Evolutionary conservation across 2,329 filamentous ascomycete genomes (phyloP), one percentile per base, ranked within the genome.

Genomic region (Clonostachys byssicola): DNA sequence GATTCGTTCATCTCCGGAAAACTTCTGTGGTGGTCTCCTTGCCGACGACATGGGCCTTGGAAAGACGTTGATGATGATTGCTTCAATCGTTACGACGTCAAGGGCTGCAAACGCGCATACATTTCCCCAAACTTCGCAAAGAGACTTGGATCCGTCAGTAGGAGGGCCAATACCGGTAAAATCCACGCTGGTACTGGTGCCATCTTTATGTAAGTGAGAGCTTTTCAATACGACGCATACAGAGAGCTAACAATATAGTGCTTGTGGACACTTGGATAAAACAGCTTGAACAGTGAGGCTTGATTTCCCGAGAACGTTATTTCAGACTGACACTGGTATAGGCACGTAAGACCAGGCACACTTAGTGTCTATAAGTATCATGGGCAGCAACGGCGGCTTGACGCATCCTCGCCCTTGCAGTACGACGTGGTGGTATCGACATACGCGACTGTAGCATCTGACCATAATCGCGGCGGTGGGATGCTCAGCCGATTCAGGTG

Each of bases 391-490:
- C 52, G 51, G 18, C 52, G 64, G 3, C 47, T 56, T 9, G 47
- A 55, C 5, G 40, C 45, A 1, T 33, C 9, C 18, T n/a, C 12
- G 14, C 51, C 74, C 16, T 51, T 55, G 9, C 45, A 66, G 18
- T 58, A 59, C 2, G 70, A 74, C 47, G 59, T 77, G 8, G 65
- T 77, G 20, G 50, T 76, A 3, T 74, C 74, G 4, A 77, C 73
- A 0, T 78, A 76, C 49, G 65, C 69, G 34, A 77, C 72, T 0
- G 55, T 77, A 0, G 56, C 65, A 6, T 54, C 63, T 2, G 72
- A 77, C 34, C 55, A 52, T 35, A 43, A 33, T 5, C 18, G 30
- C 45, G 1, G 51, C 48, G 5, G 54, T 54, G 33, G 50, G 46
- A 43, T 53, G 0, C 53, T 74, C 2, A 58, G 63, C 42, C 57